Evolutionary conservation across 331 rosid genomes (phyloP), one percentile per base, ranked within the genome.

Genomic region (Quercus phellos): DNA sequence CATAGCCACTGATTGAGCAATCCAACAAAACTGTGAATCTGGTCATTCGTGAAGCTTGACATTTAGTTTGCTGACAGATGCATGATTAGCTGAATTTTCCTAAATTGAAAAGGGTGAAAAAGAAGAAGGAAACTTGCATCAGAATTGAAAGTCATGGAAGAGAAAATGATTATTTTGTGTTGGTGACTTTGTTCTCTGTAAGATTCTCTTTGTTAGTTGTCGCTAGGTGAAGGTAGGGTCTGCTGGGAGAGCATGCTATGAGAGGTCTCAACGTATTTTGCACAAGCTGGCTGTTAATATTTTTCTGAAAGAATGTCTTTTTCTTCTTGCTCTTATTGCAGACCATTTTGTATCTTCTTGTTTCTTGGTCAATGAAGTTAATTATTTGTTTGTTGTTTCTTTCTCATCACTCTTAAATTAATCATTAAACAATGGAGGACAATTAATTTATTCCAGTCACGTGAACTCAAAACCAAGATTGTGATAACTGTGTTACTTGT

Each of bases 1-100:
- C 51, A 34, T 83, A 56, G 85, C 90, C 18, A 79, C 87, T 68
- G 90, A 76, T 72, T 92, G 90, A 92, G 74, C 81, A 78, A 18
- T 56, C 63, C 76, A 76, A 80, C 6, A 70, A 68, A 51, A 51
- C 80, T 72, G 21, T 74, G 75, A 78, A 71, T 75, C 74, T 55
- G 74, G 74, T 81, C 77, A 68, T 84, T 81, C 80, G 46, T 81
- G 82, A 78, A 76, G 80, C 82, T 83, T 77, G 78, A 58, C 18
- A 56, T 64, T 74, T 55, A 77, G 68, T n/a, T 86, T 55, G 22
- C 43, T 18, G 72, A 78, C 30, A 50, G 75, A 46, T 29, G 38
- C 71, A 66, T 24, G 50, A 13, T 6, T 34, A 6, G 51, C 51
- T 66, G 71, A 30, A 66, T 66, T 66, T 34, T 34, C 26, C 51